Evolutionary conservation across 495 filamentous ascomycete species (phyloP).

Genomic region (Penicillium nucicola): DNA sequence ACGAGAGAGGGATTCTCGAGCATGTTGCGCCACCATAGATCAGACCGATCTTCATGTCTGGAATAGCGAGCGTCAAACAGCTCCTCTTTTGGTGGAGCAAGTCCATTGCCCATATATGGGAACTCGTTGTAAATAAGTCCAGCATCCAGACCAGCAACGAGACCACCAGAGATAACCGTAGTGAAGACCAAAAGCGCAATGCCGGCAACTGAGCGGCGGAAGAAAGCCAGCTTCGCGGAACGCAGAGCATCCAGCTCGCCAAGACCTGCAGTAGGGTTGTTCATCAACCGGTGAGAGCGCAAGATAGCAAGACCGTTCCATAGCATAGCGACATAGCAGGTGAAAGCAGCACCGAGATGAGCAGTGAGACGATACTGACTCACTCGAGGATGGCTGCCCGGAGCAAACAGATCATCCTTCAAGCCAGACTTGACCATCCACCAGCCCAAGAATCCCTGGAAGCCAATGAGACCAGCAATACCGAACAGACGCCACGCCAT

Average conservation of each 20-base stretch:
- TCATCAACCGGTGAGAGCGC: conserved; percentile 65
- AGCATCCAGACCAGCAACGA: conserved; percentile 93
- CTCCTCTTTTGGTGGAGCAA: conserved; percentile 76
- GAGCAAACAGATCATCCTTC: conserved; percentile 89
- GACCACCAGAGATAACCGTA: conserved; percentile 87
- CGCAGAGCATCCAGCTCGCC: conserved; percentile 56
- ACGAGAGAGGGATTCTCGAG: conserved; percentile 94
- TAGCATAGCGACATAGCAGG: conserved; percentile 90
- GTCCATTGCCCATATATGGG: conserved; percentile 84
- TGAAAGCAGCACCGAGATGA: conserved; percentile 85
- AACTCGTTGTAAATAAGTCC: conserved; percentile 98
- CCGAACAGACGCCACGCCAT: conserved; percentile 78
- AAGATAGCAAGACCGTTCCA: conserved; percentile 86
- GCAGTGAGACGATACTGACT: conserved; percentile 90
- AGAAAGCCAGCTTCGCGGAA: conserved; percentile 61
- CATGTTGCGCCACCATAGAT: conserved; percentile 94
- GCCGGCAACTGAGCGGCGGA: conserved; percentile 70
- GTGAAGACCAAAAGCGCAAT: conserved; percentile 76
- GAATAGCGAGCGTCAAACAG: conserved; percentile 85
- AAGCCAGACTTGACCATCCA: conserved; percentile 99
- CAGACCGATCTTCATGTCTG: conserved; percentile 67
- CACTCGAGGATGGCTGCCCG: conserved; percentile 85
- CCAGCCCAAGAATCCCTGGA: conserved; percentile 95
- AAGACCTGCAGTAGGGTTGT: conserved; percentile 54
- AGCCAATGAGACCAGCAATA: conserved; percentile 85